phyloP scores from a whole-genome alignment of 75 land plant species.

The Picea sitchensis region DNA sequence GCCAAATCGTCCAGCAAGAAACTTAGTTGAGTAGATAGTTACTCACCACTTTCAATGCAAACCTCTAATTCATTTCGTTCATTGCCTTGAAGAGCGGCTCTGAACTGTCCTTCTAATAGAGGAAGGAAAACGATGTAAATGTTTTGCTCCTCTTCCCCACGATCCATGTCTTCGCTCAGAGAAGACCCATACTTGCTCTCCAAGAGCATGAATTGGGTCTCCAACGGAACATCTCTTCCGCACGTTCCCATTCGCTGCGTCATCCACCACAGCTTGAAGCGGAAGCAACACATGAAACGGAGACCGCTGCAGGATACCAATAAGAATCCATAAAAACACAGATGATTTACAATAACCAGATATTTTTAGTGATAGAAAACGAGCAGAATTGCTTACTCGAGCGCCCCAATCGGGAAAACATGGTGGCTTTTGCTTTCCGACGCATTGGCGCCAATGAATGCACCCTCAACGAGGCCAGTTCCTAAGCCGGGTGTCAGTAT shows the following conservation, averaged over 20 bases:
- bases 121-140: conserved; percentile 78
- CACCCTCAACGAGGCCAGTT: conserved; percentile 47
- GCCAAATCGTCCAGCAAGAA: background rate
- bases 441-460: conserved; percentile 65
- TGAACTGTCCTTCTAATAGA: conserved; percentile 69
- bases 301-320: conserved; percentile 39
- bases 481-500: conserved; percentile 55
- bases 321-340: background rate
- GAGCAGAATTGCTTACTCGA: conserved; percentile 37
- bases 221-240: conserved; percentile 70
- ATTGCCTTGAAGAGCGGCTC: conserved; percentile 76
- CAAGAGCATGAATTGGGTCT: conserved; percentile 82
- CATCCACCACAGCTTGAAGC: conserved; percentile 95
- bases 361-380: too few species aligned
- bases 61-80: conserved; percentile 62
- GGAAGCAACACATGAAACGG: conserved; percentile 74
- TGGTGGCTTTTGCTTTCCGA: conserved; percentile 52
- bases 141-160: conserved; percentile 26
- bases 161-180: conserved; percentile 7
- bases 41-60: conserved; percentile 89
- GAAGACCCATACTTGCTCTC: conserved; percentile 26
- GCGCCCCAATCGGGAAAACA: conserved; percentile 54
- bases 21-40: background rate
- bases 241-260: conserved; percentile 78
- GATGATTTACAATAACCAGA: background rate